phyloP scores from a whole-genome alignment of 2,329 filamentous ascomycete species.

The Fonsecaea erecta region DNA sequence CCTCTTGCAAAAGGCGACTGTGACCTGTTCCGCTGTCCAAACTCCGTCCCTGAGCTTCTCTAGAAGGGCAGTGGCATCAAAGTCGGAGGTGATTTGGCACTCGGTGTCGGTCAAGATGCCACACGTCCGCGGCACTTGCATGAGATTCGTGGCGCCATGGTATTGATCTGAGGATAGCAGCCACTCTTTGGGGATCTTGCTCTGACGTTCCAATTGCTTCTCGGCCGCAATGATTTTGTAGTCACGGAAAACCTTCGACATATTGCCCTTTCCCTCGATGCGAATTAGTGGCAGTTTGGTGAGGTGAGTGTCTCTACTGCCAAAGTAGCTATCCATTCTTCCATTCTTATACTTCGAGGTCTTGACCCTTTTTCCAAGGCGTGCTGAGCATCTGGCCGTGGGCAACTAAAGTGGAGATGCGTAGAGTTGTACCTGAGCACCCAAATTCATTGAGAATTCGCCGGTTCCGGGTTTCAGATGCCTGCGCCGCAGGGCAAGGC shows the following conservation, averaged over 20 bases:
- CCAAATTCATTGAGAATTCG: not conserved
- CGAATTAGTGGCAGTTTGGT: not conserved
- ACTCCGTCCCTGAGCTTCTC: conserved; percentile 40
- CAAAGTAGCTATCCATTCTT: not conserved
- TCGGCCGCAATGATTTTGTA: conserved; percentile 25
- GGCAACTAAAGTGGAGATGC: too few species aligned
- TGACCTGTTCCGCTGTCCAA: conserved; percentile 40
- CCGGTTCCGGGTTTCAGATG: conserved; percentile 18
- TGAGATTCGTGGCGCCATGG: conserved; percentile 39
- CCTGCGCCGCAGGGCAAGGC: not conserved
- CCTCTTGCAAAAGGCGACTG: conserved; percentile 49
- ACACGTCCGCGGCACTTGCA: conserved; percentile 45
- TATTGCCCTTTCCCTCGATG: not conserved
- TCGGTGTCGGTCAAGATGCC: conserved; percentile 53
- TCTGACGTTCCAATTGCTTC: conserved; percentile 26
- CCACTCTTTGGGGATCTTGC: conserved; percentile 39
- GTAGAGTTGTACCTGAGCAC: too few species aligned
- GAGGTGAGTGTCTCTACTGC: conserved; percentile 7
- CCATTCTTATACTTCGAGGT: conserved; percentile 13
- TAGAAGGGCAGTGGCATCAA: conserved; percentile 49
- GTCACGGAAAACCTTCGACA: conserved; percentile 9
- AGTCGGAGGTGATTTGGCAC: conserved; percentile 54
- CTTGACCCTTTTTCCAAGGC: too few species aligned
- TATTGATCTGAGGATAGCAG: conserved; percentile 26
- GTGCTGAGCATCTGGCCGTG: not conserved